Percentiles rank a stretch among this genome's conserved stretches.
phyloP scores from a whole-genome alignment of 192 early-diverging fungal genomes.

The Coemansia sp. region DNA sequence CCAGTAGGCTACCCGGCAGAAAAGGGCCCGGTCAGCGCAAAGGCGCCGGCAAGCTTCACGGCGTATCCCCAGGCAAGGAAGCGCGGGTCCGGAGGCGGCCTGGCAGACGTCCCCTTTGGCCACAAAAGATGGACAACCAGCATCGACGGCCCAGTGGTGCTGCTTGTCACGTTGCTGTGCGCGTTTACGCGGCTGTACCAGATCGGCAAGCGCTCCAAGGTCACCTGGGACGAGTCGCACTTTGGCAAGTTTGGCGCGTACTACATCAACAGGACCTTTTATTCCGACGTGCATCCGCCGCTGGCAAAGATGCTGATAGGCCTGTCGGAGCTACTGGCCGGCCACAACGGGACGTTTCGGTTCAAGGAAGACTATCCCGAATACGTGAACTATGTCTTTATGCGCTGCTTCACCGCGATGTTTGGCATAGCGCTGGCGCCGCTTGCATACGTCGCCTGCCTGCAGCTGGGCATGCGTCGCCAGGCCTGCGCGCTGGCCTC shows the following conservation, averaged over 20 bases:
- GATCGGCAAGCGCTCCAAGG: constrained; percentile 41
- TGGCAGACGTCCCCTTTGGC: too few relatives aligned
- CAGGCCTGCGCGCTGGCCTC: constrained; percentile 68
- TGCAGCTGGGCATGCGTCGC: constrained; percentile 70
- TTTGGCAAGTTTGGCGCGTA: constrained; percentile 81
- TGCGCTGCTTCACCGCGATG: constrained; percentile 84
- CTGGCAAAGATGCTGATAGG: constrained; percentile 95
- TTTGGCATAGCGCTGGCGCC: constrained; percentile 92
- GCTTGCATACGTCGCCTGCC: constrained; percentile 82
- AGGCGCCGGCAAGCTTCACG: too few relatives aligned
- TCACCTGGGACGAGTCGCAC: constrained; percentile 76
- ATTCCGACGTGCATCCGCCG: constrained; percentile 98
- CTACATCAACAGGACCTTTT: constrained; percentile 90
- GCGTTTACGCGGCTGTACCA: constrained; percentile 35
- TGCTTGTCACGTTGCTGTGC: too few relatives aligned
- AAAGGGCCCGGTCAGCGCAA: too few relatives aligned
- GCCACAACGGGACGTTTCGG: constrained; percentile 80
- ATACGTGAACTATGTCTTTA: constrained; percentile 77
- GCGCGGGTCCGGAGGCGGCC: too few relatives aligned
- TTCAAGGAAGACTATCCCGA: constrained; percentile 89
- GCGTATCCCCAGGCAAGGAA: too few relatives aligned
- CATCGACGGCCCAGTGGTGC: constrained; percentile 14
- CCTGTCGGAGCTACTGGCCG: constrained; percentile 74
- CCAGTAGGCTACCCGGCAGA: constrained; percentile 25
- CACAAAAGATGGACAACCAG: too few relatives aligned